phyloP scores from a whole-genome alignment of 2,329 filamentous ascomycete genomes.

The Periconia sp. region DNA sequence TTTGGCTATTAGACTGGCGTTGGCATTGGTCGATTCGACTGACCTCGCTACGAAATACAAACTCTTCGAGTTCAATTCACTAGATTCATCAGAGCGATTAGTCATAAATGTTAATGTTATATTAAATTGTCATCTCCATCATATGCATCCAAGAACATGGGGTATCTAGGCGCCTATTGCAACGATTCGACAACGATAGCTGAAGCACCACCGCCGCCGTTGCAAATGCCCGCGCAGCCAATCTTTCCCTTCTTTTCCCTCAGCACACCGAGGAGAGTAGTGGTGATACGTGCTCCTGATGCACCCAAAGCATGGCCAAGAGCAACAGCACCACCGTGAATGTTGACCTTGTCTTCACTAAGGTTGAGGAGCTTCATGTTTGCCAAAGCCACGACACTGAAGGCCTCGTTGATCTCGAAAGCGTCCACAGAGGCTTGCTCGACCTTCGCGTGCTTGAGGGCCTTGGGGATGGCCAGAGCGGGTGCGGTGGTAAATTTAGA shows the following conservation, averaged over 20 bases:
- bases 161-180: constrained; percentile 27
- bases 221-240: constrained; percentile 94
- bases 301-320: constrained; percentile 93
- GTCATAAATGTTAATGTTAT: too few relatives aligned
- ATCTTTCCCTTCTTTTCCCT: constrained; percentile 91
- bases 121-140: neutral
- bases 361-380: constrained; percentile 91
- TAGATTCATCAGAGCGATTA: too few relatives aligned
- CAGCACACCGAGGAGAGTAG: constrained; percentile 85
- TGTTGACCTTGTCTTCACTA: constrained; percentile 83
- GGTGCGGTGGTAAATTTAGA: constrained; percentile 96
- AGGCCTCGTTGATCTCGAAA: constrained; percentile 99
- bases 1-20: too few relatives aligned
- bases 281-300: constrained; percentile 90
- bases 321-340: constrained; percentile 92
- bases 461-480: constrained; percentile 93
- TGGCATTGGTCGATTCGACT: too few relatives aligned
- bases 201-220: constrained; percentile 93
- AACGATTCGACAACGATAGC: constrained; percentile 81
- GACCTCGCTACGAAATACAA: too few relatives aligned
- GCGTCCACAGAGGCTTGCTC: constrained; percentile 78
- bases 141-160: constrained; percentile 4
- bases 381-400: constrained; percentile 92
- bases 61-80: too few relatives aligned
- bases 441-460: constrained; percentile 89